Percentiles rank a stretch among this genome's conserved stretches.
Evolutionary conservation across 2,329 filamentous ascomycete species (phyloP).

Genomic region (Endoconidiophora polonica): DNA sequence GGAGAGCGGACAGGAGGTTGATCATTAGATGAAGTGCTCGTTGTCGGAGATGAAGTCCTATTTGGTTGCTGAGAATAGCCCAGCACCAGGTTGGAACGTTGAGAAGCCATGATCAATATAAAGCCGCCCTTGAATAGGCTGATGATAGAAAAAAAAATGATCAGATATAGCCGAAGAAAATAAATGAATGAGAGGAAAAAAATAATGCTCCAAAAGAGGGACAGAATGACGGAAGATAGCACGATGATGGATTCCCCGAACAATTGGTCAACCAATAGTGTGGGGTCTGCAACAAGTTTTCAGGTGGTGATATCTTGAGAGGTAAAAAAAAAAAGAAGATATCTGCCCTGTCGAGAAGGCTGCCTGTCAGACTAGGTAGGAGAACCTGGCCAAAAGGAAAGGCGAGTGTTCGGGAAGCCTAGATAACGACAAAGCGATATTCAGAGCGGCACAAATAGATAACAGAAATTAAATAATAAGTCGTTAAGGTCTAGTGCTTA

Average conservation of each 20-base stretch:
- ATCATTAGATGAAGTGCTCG: constrained; percentile 68
- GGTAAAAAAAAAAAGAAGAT: not conserved
- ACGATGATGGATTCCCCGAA: not conserved
- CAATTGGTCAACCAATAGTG: not conserved
- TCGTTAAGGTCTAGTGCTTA: constrained; percentile 10
- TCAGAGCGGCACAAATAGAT: not conserved
- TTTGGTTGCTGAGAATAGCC: constrained; percentile 44
- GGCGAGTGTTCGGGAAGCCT: too few relatives aligned
- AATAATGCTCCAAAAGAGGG: not conserved
- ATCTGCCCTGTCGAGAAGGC: not conserved
- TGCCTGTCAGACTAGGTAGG: not conserved
- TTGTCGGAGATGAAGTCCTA: constrained; percentile 60
- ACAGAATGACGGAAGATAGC: not conserved
- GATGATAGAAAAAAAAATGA: constrained; percentile 4
- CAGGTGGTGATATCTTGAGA: not conserved
- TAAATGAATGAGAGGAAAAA: constrained; percentile 3
- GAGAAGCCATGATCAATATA: constrained; percentile 6
- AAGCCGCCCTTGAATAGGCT: not conserved
- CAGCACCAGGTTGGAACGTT: constrained; percentile 40
- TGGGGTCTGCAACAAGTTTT: not conserved
- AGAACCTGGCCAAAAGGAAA: not conserved
- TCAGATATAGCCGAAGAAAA: constrained; percentile 1
- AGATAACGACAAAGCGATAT: too few relatives aligned
- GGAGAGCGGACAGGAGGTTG: constrained; percentile 52
- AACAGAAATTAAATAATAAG: constrained; percentile 10